Evolutionary conservation across 2,329 filamentous ascomycete species (phyloP), one percentile per base, ranked within the genome.

Genomic region (Emmonsiellopsis sp.): DNA sequence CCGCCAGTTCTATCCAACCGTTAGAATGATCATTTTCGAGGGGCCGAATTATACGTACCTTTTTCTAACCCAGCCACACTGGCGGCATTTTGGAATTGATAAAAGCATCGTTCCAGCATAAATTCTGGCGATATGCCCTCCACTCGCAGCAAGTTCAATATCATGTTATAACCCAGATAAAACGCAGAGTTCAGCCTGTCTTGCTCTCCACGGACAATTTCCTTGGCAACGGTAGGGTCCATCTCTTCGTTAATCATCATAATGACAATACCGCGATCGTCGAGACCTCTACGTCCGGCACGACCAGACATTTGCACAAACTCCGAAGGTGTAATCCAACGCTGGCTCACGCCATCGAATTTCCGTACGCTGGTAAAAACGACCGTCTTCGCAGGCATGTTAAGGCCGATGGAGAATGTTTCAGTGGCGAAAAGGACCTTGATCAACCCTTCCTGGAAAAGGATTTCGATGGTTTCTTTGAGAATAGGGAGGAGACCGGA

Each of bases 181-280:
- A 98, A 98, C 1, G 93, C 93, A 3, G 93, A 97, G 72, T 97
- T 97, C 32, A 98, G 83, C 61, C 91, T 90, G 70, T 98, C 94
- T 70, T 98, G 93, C 66, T 96, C 87, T 61, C 93, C 93, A 51
- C 93, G 89, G 10, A 98, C 93, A 62, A 98, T 96, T 59, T 88
- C 85, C 72, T 95, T 95, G 42, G 93, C 92, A n/a, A 86, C 84
- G 2, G 89, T 84, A 1, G 93, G 93, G 65, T 98, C 93, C 76
- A 98, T 92, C 73, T 93, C 89, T 69, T 94, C 88, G 65, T 94
- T 87, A 57, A 98, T 87, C 92, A 98, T 97, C 89, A 98, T 97
- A 69, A 98, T 97, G 61, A 98, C 93, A 62, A 97, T 94, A 80
- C 93, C 93, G 60, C 93, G 87, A 58, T 96, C 91, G 74, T 98